A percentile compares a stretch with the other conserved stretches of the same genome.
phyloP scores from a whole-genome alignment of 2,329 filamentous ascomycete genomes.

The Emergomyces orientalis region DNA sequence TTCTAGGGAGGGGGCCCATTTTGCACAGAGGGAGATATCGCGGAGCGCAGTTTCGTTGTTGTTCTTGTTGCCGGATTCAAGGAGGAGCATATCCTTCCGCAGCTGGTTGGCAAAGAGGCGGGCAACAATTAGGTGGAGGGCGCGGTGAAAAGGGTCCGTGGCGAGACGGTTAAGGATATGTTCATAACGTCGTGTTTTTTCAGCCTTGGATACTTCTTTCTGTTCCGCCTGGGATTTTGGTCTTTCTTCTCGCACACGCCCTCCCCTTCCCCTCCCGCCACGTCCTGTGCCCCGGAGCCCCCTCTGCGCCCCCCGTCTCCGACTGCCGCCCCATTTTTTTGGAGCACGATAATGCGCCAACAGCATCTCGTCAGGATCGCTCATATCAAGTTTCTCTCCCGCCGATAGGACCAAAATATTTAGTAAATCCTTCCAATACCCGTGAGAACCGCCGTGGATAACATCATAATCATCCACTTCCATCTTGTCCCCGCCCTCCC shows the following conservation, averaged over 20 bases:
- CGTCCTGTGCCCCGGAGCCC: not conserved
- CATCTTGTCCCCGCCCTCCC: constrained; percentile 19
- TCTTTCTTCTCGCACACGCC: not conserved
- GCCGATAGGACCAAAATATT: constrained; percentile 48
- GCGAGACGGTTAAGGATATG: constrained; percentile 35
- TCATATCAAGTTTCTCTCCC: constrained; percentile 39
- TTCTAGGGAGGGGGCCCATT: constrained; percentile 51
- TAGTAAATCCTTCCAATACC: constrained; percentile 55
- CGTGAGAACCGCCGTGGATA: constrained; percentile 44
- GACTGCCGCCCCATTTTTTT: not conserved
- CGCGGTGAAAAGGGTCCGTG: constrained; percentile 41
- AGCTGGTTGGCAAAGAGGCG: constrained; percentile 51
- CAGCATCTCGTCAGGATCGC: constrained; percentile 35
- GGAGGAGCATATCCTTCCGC: constrained; percentile 36
- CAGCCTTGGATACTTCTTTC: constrained; percentile 18
- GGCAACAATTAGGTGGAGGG: constrained; percentile 45
- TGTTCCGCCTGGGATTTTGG: not conserved
- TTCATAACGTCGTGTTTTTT: constrained; percentile 35
- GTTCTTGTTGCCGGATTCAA: constrained; percentile 30
- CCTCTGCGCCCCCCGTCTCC: not conserved
- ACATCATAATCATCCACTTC: constrained; percentile 38
- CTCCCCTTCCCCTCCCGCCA: constrained; percentile 20
- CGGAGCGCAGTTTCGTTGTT: constrained; percentile 33
- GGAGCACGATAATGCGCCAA: constrained; percentile 23
- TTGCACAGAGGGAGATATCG: constrained; percentile 48